Base-by-base conservation (phyloP, 2,329 filamentous ascomycete genomes). In the Trichoderma pleuroti region DNA sequence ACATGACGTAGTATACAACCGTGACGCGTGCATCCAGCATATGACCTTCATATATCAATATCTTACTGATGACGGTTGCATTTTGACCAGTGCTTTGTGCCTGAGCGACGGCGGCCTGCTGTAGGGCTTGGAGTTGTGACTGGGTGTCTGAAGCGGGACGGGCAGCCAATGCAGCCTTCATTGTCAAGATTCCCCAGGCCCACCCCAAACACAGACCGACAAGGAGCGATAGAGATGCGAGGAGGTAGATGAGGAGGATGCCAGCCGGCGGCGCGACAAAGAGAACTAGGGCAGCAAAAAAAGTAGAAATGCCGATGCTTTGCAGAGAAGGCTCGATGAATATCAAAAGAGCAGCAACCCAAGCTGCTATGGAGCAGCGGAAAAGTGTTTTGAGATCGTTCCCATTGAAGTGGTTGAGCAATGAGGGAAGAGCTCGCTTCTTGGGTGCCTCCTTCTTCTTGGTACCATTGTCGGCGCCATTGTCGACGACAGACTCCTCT, bases 181-280 rank as follows among this genome's bases (percentile, higher is more conserved):
- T 86, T 0, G 80, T 77, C 59, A 86, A 76, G 2, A 84, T 77
- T 4, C 84, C 85, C 84, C 84, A 86, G 6, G 79, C 83, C 84
- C 84, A 86, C 5, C 81, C 84, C 0, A 85, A 74, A 36, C 79
- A 82, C 75, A 86, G 84, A 21, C 84, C 84, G 2, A 85, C 14
- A 4, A 86, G 75, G 5, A 86, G 76, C 0, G 84, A 82, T 1
- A 84, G 42, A 0, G 80, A 75, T 11, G 76, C 82, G 7, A 86
- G 76, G 2, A 86, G 72, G 71, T 83, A 84, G 49, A 86, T 75
- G 42, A 84, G 82, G 1, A 86, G 74, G 16, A 85, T 85, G 4
- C 81, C 80, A 3, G 81, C 79, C 0, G 84, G 84, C 0, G 85
- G 84, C 0, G 82, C 78, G 28, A 86, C 83, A 34, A 83, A 82